Evolutionary conservation across 768 basidiomycete genomes (phyloP).

Genomic region (Rhodotorula toruloides): DNA sequence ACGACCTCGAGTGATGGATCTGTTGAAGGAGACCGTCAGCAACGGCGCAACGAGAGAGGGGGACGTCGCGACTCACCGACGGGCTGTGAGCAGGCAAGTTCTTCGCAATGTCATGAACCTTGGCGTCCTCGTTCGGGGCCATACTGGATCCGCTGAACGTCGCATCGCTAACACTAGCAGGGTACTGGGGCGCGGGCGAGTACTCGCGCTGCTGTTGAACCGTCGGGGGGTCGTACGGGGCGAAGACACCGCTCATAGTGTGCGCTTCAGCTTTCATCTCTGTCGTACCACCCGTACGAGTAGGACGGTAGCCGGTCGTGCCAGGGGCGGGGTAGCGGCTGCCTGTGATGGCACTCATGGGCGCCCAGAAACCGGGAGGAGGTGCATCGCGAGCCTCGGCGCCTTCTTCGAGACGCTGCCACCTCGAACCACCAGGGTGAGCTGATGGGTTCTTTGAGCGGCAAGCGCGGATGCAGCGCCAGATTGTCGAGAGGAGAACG

Average conservation of each 20-base stretch:
- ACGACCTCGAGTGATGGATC: too few species aligned
- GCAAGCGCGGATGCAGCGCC: neutral
- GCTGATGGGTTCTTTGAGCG: too few species aligned
- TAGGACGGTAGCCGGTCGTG: neutral
- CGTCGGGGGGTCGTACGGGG: neutral
- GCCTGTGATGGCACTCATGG: too few species aligned
- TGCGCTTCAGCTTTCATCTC: neutral
- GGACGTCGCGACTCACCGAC: too few species aligned
- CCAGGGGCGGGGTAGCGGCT: neutral
- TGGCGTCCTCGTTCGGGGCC: neutral
- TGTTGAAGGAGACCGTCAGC: too few species aligned
- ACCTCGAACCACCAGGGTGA: too few species aligned
- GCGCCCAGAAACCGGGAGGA: too few species aligned
- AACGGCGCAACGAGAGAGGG: too few species aligned
- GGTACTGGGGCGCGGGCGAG: neutral
- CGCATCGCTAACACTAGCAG: too few species aligned
- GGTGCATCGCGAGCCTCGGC: too few species aligned
- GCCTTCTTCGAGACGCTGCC: conserved; percentile 1
- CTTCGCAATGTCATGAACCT: neutral
- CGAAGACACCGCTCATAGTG: neutral
- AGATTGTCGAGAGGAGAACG: neutral
- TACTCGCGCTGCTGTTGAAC: neutral
- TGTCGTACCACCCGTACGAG: neutral
- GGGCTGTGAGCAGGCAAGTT: too few species aligned
- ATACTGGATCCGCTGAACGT: too few species aligned